phyloP scores from a whole-genome alignment of 345 rosid genomes.

The Syzygium oleosum region DNA sequence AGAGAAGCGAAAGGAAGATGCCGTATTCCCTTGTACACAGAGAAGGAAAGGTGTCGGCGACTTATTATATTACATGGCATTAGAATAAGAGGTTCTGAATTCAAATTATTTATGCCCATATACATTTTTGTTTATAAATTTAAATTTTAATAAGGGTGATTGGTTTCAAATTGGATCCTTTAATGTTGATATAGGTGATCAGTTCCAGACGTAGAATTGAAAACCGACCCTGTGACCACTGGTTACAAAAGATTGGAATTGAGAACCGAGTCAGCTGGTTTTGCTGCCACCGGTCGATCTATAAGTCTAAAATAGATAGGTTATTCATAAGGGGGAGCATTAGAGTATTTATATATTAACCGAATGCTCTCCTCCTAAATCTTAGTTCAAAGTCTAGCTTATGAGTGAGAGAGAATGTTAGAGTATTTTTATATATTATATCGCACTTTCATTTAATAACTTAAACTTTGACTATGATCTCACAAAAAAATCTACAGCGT shows the following conservation, averaged over 20 bases:
- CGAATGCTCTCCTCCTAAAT: neutral
- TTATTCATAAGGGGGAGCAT: neutral
- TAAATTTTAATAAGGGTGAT: neutral
- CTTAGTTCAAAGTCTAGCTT: neutral
- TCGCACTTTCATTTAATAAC: no score
- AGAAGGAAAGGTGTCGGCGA: neutral
- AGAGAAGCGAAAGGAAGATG: neutral
- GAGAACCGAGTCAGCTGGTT: accelerated
- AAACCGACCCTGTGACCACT: neutral
- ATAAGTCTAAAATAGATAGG: neutral
- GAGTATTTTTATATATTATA: no score
- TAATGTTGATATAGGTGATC: neutral
- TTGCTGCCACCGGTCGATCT: neutral
- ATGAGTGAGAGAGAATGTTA: neutral
- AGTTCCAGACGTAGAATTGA: neutral
- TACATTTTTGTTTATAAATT: neutral
- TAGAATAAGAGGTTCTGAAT: no score
- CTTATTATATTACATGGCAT: neutral
- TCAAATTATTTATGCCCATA: neutral
- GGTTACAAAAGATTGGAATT: neutral
- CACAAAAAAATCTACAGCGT: no score
- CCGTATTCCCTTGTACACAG: neutral
- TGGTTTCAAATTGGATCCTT: neutral
- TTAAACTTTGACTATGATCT: no score
- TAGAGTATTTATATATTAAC: neutral